phyloP scores from a whole-genome alignment of 208 protist species.

The Acanthamoeba polyphaga region DNA sequence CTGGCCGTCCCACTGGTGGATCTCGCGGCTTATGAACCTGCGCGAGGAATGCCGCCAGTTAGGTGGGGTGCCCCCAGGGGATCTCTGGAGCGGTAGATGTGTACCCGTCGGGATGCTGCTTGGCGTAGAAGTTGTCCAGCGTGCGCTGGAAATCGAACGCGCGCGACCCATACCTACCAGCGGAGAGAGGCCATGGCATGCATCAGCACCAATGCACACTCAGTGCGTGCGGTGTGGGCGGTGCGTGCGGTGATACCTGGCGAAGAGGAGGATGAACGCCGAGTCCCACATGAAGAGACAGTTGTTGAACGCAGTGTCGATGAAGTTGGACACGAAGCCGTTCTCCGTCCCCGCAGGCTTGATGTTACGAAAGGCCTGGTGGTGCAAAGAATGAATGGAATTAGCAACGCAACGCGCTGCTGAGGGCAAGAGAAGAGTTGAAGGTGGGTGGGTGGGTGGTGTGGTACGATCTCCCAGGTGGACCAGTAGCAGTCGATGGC shows the following conservation, averaged over 20 bases:
- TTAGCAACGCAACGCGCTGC: no score
- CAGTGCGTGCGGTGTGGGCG: not conserved
- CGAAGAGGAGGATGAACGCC: conserved; percentile 59
- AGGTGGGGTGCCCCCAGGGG: no score
- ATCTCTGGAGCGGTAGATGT: no score
- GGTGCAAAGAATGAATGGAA: not conserved
- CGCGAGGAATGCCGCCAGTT: no score
- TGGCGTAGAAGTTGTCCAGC: conserved; percentile 71
- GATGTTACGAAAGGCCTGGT: conserved; percentile 54
- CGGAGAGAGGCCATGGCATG: no score
- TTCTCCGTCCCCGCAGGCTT: conserved; percentile 20
- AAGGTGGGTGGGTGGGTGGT: not conserved
- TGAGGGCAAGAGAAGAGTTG: not conserved
- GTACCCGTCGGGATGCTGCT: conserved; percentile 60
- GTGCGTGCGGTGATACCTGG: not conserved
- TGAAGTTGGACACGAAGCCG: conserved; percentile 65
- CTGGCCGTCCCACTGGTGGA: conserved; percentile 51
- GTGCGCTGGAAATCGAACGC: conserved; percentile 66
- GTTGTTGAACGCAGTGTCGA: conserved; percentile 66
- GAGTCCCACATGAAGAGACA: conserved; percentile 73
- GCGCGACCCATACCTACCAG: conserved; percentile 8
- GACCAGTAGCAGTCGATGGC: conserved; percentile 63
- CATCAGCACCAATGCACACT: no score
- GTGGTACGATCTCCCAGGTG: conserved; percentile 59
- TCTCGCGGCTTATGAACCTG: conserved; percentile 32